Evolutionary conservation across 352 stramenopile species (phyloP), one percentile per base, ranked within the genome.

Genomic region (Pythium diclinum): DNA sequence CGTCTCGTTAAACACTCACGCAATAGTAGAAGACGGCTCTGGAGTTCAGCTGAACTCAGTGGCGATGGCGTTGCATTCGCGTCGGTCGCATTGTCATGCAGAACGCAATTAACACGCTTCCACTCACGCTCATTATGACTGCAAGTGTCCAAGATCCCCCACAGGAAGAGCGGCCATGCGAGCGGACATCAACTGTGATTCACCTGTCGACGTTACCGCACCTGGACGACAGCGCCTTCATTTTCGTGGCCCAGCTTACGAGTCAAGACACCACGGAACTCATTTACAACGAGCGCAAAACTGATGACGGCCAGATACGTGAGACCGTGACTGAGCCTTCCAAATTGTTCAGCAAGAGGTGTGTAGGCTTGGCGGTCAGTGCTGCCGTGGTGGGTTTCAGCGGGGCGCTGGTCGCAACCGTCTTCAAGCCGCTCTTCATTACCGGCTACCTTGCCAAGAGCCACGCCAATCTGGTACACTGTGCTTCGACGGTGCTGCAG

Each of bases 351-450:
- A 65, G 48, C 25, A 23, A 13, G 3, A 14, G n/a, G 9, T 67
- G 42, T 30, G 11, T 54, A 16, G 60, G 60, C 10, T 44, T 67
- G 6, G 60, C 52, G 0, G 38, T 48, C 11, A 59, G 21, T 51
- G 40, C 60, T 13, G 42, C 32, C 0, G 30, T 61, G 13, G 38
- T 53, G 6, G 60, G 51, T 21, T 55, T 67, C 32, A 42, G 28
- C 44, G 38, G 52, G 2, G 40, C 60, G 9, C 53, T 67, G n/a
- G 59, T 61, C 19, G 28, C 51, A 0, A 42, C 28, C 14, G 60
- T 53, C 19, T 67, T 67, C 19, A 40, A 53, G 3, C 60, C 51
- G 7, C 32, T 67, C 0, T 56, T 67, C 19, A 47, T 67, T 53
- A 53, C 28, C 6, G 52, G 21, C 7, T 61, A 44, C 11, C 42